Evolutionary conservation across 345 rosid genomes (phyloP).

Genomic region (Arabis alpina): DNA sequence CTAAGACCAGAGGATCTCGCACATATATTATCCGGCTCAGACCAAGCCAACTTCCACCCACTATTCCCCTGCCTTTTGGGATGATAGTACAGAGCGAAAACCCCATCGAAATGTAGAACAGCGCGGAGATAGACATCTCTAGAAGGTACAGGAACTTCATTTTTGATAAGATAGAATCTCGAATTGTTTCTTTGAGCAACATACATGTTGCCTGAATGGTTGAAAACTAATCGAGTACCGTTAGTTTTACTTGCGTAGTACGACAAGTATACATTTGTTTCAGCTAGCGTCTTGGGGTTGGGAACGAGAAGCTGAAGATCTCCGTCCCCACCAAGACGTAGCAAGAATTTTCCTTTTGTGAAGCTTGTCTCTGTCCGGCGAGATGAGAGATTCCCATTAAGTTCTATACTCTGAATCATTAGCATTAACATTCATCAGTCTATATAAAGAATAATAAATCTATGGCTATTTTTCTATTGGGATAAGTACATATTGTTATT

Average conservation of each 20-base stretch:
- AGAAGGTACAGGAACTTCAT: conserved; percentile 2
- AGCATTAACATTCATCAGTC: background rate
- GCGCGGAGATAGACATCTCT: conserved; percentile 49
- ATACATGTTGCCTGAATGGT: conserved; percentile 52
- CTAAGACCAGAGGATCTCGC: background rate
- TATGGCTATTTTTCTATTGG: too few relatives aligned
- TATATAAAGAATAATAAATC: background rate
- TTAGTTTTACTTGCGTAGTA: conserved; percentile 43
- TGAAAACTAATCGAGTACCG: conserved; percentile 47
- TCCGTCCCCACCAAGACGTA: conserved; percentile 7
- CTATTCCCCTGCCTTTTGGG: conserved; percentile 41
- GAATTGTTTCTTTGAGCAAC: conserved; percentile 42
- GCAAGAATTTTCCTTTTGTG: conserved; percentile 25
- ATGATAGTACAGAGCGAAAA: conserved; percentile 56
- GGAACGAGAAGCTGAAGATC: conserved; percentile 19
- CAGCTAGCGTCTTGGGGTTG: conserved; percentile 36
- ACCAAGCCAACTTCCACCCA: conserved; percentile 46
- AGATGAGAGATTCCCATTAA: conserved; percentile 30
- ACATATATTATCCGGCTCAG: conserved; percentile 52
- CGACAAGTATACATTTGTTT: background rate
- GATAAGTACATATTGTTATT: too few relatives aligned
- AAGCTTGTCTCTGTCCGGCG: conserved; percentile 21
- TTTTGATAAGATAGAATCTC: background rate
- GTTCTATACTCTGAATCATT: conserved; percentile 15
- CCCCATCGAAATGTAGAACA: conserved; percentile 56